phyloP scores from a whole-genome alignment of 2,329 filamentous ascomycete genomes.

The Chaetomium globosum region DNA sequence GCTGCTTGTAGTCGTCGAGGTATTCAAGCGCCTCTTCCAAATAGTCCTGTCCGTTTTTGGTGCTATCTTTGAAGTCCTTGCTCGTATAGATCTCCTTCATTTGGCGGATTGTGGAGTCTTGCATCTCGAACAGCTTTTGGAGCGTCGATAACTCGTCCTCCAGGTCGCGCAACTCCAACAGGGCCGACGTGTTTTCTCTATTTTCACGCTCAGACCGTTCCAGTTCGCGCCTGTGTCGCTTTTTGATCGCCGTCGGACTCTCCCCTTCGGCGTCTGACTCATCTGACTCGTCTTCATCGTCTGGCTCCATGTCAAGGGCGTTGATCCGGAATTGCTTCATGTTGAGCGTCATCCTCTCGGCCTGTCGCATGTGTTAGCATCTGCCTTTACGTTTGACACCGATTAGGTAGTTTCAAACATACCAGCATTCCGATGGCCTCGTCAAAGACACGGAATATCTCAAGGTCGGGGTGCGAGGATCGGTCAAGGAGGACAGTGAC shows the following conservation, averaged over 20 bases:
- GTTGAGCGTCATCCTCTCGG: slow-evolving; percentile 63
- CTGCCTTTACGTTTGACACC: background rate
- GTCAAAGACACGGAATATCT: slow-evolving; percentile 67
- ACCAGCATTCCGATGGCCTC: slow-evolving; percentile 67
- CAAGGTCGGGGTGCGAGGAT: slow-evolving; percentile 61
- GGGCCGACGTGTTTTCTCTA: slow-evolving; percentile 63
- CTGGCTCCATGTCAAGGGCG: slow-evolving; percentile 50
- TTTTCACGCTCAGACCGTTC: slow-evolving; percentile 58
- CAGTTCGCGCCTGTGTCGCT: slow-evolving; percentile 46
- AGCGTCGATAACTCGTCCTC: slow-evolving; percentile 65
- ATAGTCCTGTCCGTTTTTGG: slow-evolving; percentile 53
- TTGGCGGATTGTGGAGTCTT: slow-evolving; percentile 53
- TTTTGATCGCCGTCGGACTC: slow-evolving; percentile 49
- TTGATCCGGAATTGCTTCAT: slow-evolving; percentile 64
- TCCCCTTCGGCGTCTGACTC: slow-evolving; percentile 41
- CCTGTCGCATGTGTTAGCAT: slow-evolving; percentile 45
- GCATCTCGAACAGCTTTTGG: slow-evolving; percentile 59
- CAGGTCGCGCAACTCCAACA: slow-evolving; percentile 65
- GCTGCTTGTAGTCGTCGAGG: slow-evolving; percentile 58
- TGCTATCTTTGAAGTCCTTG: slow-evolving; percentile 47
- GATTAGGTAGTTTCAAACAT: slow-evolving; percentile 28
- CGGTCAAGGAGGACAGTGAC: slow-evolving; percentile 64
- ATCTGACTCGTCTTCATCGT: slow-evolving; percentile 42
- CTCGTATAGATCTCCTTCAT: slow-evolving; percentile 52
- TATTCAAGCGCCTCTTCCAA: slow-evolving; percentile 56